Base-by-base conservation (phyloP, 768 basidiomycete species). In the Russula abietina region DNA sequence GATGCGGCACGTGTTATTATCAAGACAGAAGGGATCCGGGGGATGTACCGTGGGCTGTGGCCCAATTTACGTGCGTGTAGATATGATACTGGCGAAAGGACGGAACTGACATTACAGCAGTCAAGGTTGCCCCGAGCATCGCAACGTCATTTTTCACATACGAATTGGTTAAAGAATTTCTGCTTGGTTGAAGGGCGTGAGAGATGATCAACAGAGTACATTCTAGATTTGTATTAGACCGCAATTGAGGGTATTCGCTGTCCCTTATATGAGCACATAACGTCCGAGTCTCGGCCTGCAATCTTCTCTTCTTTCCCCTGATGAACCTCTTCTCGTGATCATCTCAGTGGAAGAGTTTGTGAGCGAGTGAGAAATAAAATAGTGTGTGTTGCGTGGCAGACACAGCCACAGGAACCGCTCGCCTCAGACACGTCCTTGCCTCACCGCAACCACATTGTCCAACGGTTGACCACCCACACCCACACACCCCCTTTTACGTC, bases 121-220 rank as follows among this genome's bases (percentile, higher is more conserved):
- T 93, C 64, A 93, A 93, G 72, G 91, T 93, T n/a, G 87, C 91
- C 1, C 91, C 91, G 22, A 91, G 89, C 71, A 93, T 93, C 63
- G 89, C 91, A 39, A 93, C 88, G 41, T 87, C 86, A 36, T 91
- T 92, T 72, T 91, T 89, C 77, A 88, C 84, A 14, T 91, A 92
- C 73, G 90, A 92, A 75, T 70, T 89, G 68, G 80, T 82, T 63
- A 82, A 79, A 64, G 81, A 82, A 26, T 62, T 79, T 38, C 75
- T 86, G 39, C 61, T 82, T 59, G 71, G 76, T 60, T 66, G 70
- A 60, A 77, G 39, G 30, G 49, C 51, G 48, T 63, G 61, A 56
- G 63, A 59, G 50, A 57, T 41, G 62, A 64, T 56, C 57, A 45
- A 59, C 62, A 55, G 3, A 22, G 57, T 36, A 32, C 38, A 48